Conservation (phyloP, 495 filamentous ascomycete species). For the Clohesyomyces aquaticus region DNA sequence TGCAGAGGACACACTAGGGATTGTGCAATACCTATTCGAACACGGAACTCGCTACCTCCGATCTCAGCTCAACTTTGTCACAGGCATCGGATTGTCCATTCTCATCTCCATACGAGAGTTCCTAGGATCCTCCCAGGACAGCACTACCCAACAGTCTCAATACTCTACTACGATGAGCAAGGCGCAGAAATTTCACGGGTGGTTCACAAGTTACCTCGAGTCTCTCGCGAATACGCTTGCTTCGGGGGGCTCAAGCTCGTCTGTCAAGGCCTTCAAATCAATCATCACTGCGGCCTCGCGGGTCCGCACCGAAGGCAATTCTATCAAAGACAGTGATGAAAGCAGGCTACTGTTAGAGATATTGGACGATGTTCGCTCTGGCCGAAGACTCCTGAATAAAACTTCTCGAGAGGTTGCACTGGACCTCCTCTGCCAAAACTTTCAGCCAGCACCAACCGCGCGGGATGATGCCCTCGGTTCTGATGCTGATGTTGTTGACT, state of each 20-base stretch:
- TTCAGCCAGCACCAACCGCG: slow-evolving; percentile 60
- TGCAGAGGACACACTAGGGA: slow-evolving; percentile 87
- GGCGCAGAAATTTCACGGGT: slow-evolving; percentile 67
- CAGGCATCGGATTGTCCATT: slow-evolving; percentile 74
- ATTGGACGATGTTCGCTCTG: slow-evolving; percentile 68
- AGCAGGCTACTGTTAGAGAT: slow-evolving; percentile 74
- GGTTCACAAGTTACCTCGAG: slow-evolving; percentile 68
- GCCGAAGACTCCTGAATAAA: slow-evolving; percentile 65
- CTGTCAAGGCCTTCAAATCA: slow-evolving; percentile 57
- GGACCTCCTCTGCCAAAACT: slow-evolving; percentile 72
- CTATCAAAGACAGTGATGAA: slow-evolving; percentile 64
- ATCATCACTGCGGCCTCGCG: slow-evolving; percentile 66
- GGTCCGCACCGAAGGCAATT: slow-evolving; percentile 62
- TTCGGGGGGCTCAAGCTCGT: slow-evolving; percentile 1
- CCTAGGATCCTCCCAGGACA: slow-evolving; percentile 66
- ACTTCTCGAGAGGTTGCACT: slow-evolving; percentile 71
- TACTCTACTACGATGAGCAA: slow-evolving; percentile 69
- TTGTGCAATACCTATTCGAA: slow-evolving; percentile 81
- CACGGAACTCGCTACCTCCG: slow-evolving; percentile 67
- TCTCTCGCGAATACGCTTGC: slow-evolving; percentile 47
- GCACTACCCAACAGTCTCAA: slow-evolving; percentile 75
- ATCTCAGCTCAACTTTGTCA: slow-evolving; percentile 70
- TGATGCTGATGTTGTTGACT: slow-evolving; percentile 62
- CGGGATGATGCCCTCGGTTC: slow-evolving; percentile 64
- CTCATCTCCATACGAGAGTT: slow-evolving; percentile 76